These are phyloP conservation scores for Ascochyta pisi DNA, from an alignment of 2,329 filamentous ascomycete species.

Conservation along the genomic window DNA sequence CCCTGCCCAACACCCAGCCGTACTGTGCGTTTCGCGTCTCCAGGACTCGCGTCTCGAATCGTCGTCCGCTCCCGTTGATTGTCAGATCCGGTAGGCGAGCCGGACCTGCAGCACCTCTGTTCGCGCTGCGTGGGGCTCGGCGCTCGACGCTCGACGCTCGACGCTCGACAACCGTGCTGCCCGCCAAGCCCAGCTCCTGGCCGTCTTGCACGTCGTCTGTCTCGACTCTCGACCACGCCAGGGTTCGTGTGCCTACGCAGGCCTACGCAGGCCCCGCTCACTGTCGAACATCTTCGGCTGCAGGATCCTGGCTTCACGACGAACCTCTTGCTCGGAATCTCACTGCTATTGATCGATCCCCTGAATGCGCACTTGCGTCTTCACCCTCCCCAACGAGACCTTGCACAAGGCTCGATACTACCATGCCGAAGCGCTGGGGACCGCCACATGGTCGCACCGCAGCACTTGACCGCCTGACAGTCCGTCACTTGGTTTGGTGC, in stretches of 20 bases:
- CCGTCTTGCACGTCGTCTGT: constrained; percentile 9
- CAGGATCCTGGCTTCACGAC: constrained; percentile 29
- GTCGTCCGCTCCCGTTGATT: constrained; percentile 13
- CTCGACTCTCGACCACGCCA: not conserved
- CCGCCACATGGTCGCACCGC: constrained; percentile 33
- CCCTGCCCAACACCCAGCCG: constrained; percentile 7
- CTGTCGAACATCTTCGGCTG: constrained; percentile 32
- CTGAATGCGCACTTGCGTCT: constrained; percentile 20
- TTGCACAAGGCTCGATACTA: constrained; percentile 37
- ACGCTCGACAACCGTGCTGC: not conserved
- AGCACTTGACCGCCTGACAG: constrained; percentile 44
- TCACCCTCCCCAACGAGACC: constrained; percentile 16
- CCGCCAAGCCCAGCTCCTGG: constrained; percentile 15
- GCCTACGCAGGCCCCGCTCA: constrained; percentile 13
- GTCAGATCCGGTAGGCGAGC: constrained; percentile 29
- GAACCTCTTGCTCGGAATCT: constrained; percentile 34
- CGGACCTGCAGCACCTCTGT: constrained; percentile 17
- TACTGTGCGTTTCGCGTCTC: constrained; percentile 7
- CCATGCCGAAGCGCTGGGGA: constrained; percentile 26
- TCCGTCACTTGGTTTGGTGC: constrained; percentile 32
- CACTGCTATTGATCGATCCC: constrained; percentile 20
- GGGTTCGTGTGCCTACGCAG: constrained; percentile 25
- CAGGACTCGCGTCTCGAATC: constrained; percentile 2
- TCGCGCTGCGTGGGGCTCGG: constrained; percentile 3
- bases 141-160: too few species aligned